Evolutionary conservation across 495 filamentous ascomycete genomes (phyloP), one percentile per base, ranked within the genome.

Genomic region (Aspergillus bertholletiae): DNA sequence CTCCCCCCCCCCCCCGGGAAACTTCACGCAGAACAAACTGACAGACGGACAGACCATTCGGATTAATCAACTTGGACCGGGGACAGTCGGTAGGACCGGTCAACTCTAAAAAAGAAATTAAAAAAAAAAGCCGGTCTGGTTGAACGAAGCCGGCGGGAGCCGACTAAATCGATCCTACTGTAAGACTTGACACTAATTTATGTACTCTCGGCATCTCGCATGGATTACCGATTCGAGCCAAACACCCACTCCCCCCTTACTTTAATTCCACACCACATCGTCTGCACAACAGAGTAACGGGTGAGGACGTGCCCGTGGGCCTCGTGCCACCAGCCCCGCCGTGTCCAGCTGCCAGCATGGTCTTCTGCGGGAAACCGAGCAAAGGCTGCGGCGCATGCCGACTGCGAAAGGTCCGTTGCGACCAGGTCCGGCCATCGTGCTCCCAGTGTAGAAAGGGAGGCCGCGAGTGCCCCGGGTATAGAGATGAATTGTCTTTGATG

Each of bases 321-420:
- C 30, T 7, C 30, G 30, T 32, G 30, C n/a, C n/a, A n/a, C 30
- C 3, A 32, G 30, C 9, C 30, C 30, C 30, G 30, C 39, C 35
- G n/a, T 22, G 47, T 49, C 39, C 46, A n/a, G n/a, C n/a, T n/a
- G n/a, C n/a, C n/a, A 53, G 30, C 22, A 90, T 90, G 87, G 87
- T 90, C 2, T 90, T 88, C 63, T 84, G 83, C 60, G 87, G 87
- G 24, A 87, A 87, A 66, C 87, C 87, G 48, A 88, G 84, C 54
- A 78, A 81, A 74, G 86, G 84, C 49, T 90, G 87, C 64, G 84
- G 85, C 66, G 84, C 86, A 73, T 90, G 87, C 62, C 76, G 86
- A 66, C 80, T 80, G 18, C 79, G 85, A 59, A 80, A 88, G 65
- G 87, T 80, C 52, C 76, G 76, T 50, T 89, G 87, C 67, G 87